Base-by-base conservation (phyloP, 345 rosid genomes). In the Physaria fendleri region DNA sequence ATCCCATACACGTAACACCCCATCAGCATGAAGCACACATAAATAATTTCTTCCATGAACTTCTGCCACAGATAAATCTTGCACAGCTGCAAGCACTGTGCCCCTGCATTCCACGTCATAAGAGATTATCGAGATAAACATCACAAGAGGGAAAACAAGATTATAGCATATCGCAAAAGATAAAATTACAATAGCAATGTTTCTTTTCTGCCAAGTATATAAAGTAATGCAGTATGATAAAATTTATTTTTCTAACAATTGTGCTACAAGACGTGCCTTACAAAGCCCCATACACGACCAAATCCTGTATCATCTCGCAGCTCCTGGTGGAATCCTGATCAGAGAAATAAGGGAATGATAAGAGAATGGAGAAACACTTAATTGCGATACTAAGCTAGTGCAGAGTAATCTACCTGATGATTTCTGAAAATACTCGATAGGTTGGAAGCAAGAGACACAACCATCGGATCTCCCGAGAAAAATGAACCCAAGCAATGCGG, bases 241-340 rank as follows among this genome's bases (percentile, higher is more conserved):
- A 17, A 57, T 22, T 14, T 46, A 4, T 12, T 14, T 27, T 50
- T 59, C 20, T 18, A 51, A 20, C 9, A 38, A 54, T 18, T 37
- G 22, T 44, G 8, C 53, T 49, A 15, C 14, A 71, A 21, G 9
- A 25, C 33, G 24, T 72, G 81, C 97, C 97, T 89, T 64, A 87
- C 71, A 20, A 89, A 81, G 4, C 99, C 85, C 99, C 91, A 89
- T 14, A 89, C 53, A 52, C 94, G 84, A 62, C 88, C 57, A 46
- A 91, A 70, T 42, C 94, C 96, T 1, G 80, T 51, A 75, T 89
- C 95, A 73, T 89, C 92, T 34, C 82, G 83, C 38, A 93, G 78
- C 79, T 87, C 92, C 12, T 73, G 75, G 45, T 55, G 66, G 71
- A 83, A 82, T 39, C 84, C 99, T 88, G 72, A 25, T 23, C 33